Base-by-base conservation (phyloP, 2,329 filamentous ascomycete species). In the Apiospora saccharicola region DNA sequence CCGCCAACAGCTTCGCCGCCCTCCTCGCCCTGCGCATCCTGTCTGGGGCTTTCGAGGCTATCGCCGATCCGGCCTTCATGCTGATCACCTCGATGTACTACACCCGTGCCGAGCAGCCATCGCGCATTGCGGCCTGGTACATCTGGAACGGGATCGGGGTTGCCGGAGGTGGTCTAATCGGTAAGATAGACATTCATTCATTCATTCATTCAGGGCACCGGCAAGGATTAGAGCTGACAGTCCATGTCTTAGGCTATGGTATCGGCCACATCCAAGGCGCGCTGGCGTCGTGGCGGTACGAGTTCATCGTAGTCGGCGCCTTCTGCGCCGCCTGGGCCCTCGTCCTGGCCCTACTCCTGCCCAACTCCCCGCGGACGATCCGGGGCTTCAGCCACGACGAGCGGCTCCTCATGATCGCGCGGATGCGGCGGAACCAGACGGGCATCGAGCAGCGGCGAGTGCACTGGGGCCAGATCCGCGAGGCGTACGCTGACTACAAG, bases 81-180 rank as follows among this genome's bases (percentile, higher is more conserved):
- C 82, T 88, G 79, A 84, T 87, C 43, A 83, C 86, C 1, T 79
- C 82, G 2, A 86, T 86, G 81, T 88, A 85, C 85, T 88, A 86
- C 75, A 80, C 79, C 0, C 81, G 84, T 0, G 78, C 82, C 10
- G 83, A 86, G 1, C 85, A 87, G 70, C 85, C 86, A 0, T 82
- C 86, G 24, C 82, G 86, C 0, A 82, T 82, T 77, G 79, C 81
- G 49, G 78, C 67, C 41, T 68, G 41, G 44, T 68, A 68, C 24
- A 30, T 47, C 12, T 64, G 57, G 57, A 64, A 64, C 34, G 57
- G 57, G 19, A 41, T 64, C 34, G 57, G 57, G 4, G 57, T 64
- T 10, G 57, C 57, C 19, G 57, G 57, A 19, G 57, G 57, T n/a
- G 57, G 57, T 12, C 34, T 64, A 14, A 64, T 64, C 19, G 57